Base-by-base conservation (phyloP, 352 stramenopile species). In the Pythium periplocum region DNA sequence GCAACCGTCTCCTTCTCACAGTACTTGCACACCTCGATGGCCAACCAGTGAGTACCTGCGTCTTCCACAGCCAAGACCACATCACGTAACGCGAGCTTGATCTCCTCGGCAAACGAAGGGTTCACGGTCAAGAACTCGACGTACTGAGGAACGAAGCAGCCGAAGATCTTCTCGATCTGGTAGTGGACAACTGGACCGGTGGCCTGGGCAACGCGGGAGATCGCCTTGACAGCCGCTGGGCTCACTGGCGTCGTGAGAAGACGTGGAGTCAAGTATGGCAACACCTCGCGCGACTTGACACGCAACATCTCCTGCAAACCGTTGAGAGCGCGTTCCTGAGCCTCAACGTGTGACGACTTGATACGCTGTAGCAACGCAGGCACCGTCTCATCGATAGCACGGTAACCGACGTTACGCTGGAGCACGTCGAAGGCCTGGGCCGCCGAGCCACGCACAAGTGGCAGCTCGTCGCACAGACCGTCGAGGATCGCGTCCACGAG, bases 251-350 rank as follows among this genome's bases (percentile, higher is more conserved):
- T 83, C 54, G 86, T 88, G 30, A 99, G 70, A 41, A 99, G 68
- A 45, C 90, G 93, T 11, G 97, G 97, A 45, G 99, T 94, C 52
- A 99, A 81, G 66, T 98, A 98, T 50, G 96, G 89, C 32, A 99
- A 73, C 50, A 99, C 78, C 61, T 99, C 97, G 44, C 89, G 83
- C 33, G 95, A 97, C 68, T 98, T 96, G 39, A 99, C 81, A 38
- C 87, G 86, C 48, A 99, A 62, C 59, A 99, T 98, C 51, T 98
- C 95, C 56, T 98, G 97, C 12, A 99, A 75, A 54, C 97, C 98
- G 53, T 97, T 95, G 39, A 99, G 75, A 34, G 97, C 97, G 55
- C 84, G 86, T 49, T 86, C 73, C 57, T 93, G 80, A 55, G 87
- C 80, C 11, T 78, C 65, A 30, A 60, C 38, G 35, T 82, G 64